Conservation (phyloP, 495 filamentous ascomycete species). For the Aspergillus sclerotiicarbonarius region DNA sequence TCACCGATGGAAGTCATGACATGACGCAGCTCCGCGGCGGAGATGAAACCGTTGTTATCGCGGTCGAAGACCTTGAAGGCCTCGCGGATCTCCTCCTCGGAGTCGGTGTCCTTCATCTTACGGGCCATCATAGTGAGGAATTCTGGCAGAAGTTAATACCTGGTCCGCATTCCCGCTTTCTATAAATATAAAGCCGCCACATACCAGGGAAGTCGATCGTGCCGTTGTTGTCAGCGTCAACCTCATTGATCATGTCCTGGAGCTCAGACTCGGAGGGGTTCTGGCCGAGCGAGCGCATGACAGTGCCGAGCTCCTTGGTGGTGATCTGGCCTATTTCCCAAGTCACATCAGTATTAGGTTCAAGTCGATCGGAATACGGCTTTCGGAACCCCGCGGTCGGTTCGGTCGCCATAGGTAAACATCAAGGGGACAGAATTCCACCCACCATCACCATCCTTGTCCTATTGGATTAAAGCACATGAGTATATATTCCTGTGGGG, state of each 20-base stretch:
- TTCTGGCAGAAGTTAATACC: constrained; percentile 52
- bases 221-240: constrained; percentile 99
- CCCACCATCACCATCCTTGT: constrained; percentile 99
- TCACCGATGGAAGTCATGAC: constrained; percentile 99
- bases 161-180: background rate
- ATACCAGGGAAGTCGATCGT: constrained; percentile 98
- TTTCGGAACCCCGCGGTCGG: background rate
- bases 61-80: constrained; percentile 97
- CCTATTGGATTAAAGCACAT: constrained; percentile 53
- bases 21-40: constrained; percentile 93
- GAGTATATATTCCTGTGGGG: constrained; percentile 15
- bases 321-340: constrained; percentile 84
- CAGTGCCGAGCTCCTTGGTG: constrained; percentile 97
- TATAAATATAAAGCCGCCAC: constrained; percentile 15
- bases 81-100: constrained; percentile 98
- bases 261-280: constrained; percentile 98
- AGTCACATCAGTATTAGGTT: constrained; percentile 1
- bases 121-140: constrained; percentile 99
- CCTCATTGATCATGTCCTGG: constrained; percentile 99
- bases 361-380: background rate
- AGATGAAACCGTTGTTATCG: constrained; percentile 99
- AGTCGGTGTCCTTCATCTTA: constrained; percentile 99
- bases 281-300: constrained; percentile 99
- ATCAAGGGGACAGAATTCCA: constrained; percentile 29
- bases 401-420: background rate